Percentiles rank a stretch among this genome's conserved stretches.
These are phyloP conservation scores for Entophlyctis helioformis DNA, from an alignment of 192 early-diverging fungal genomes.

Conservation along the genomic window DNA sequence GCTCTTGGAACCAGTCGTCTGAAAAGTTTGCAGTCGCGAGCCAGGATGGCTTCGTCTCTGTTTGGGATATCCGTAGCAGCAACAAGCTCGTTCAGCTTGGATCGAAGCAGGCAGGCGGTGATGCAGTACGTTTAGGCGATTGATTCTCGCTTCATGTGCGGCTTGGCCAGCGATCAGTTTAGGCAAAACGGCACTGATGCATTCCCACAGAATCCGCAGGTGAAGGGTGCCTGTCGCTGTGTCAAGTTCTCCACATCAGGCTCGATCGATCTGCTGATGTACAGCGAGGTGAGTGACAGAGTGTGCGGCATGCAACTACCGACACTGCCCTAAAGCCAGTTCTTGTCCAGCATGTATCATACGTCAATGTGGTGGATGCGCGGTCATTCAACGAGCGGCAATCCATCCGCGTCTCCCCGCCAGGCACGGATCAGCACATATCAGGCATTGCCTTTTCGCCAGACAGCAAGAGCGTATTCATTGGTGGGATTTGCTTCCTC, in stretches of 20 bases:
- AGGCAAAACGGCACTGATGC: neutral
- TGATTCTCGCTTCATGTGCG: neutral
- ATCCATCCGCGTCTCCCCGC: slow-evolving; percentile 61
- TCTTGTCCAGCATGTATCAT: slow-evolving; percentile 53
- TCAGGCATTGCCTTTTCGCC: slow-evolving; percentile 75
- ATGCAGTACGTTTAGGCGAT: neutral
- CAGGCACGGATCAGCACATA: slow-evolving; percentile 61
- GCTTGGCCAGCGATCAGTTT: neutral
- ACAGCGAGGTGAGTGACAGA: slow-evolving; percentile 36
- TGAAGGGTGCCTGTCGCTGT: slow-evolving; percentile 70
- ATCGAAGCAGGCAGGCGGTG: slow-evolving; percentile 51
- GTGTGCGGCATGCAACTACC: neutral
- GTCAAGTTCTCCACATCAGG: slow-evolving; percentile 90
- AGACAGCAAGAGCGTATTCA: slow-evolving; percentile 74
- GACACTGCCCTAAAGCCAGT: neutral
- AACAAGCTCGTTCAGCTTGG: slow-evolving; percentile 65
- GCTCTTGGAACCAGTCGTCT: slow-evolving; percentile 86
- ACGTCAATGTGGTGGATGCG: slow-evolving; percentile 83
- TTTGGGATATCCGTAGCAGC: slow-evolving; percentile 80
- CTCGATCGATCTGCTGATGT: slow-evolving; percentile 78
- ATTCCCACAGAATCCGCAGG: slow-evolving; percentile 38
- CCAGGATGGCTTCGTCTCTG: slow-evolving; percentile 83
- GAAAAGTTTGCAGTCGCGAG: slow-evolving; percentile 93
- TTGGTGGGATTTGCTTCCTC: slow-evolving; percentile 40
- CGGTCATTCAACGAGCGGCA: slow-evolving; percentile 75